These are phyloP conservation scores for Camelina neglecta DNA, from an alignment of 345 rosid species.

Conservation along the genomic window DNA sequence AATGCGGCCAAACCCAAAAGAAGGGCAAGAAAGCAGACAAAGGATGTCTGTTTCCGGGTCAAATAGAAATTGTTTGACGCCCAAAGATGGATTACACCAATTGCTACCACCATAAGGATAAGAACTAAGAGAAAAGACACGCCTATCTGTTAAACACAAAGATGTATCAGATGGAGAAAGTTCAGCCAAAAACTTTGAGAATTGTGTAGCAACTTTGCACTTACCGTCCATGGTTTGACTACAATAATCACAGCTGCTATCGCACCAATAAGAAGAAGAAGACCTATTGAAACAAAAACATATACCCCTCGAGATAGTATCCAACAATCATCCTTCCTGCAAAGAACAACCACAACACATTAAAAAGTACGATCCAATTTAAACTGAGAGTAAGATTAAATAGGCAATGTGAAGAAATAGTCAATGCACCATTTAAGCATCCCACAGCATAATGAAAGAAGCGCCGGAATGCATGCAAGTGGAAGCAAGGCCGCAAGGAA, in stretches of 20 bases:
- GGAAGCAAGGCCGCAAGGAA: constrained; percentile 99
- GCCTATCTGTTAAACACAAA: constrained; percentile 73
- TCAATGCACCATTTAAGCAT: constrained; percentile 86
- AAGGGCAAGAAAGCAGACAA: constrained; percentile 91
- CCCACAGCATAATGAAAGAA: constrained; percentile 87
- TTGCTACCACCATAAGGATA: constrained; percentile 86
- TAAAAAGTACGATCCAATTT: constrained; percentile 24
- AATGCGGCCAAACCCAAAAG: constrained; percentile 99
- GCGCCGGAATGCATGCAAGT: constrained; percentile 90
- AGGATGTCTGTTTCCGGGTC: constrained; percentile 84
- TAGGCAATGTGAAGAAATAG: constrained; percentile 32
- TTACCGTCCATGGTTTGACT: constrained; percentile 88
- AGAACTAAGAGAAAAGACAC: constrained; percentile 89
- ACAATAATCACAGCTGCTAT: constrained; percentile 84
- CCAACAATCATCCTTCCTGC: constrained; percentile 99
- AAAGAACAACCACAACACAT: constrained; percentile 41
- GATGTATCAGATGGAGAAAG: constrained; percentile 41
- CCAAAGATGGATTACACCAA: constrained; percentile 96
- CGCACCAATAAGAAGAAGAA: constrained; percentile 93
- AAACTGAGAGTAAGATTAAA: constrained; percentile 16
- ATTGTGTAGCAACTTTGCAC: constrained; percentile 45
- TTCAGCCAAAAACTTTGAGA: constrained; percentile 23
- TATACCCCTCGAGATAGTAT: constrained; percentile 89
- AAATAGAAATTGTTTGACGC: constrained; percentile 98
- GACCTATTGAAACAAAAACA: constrained; percentile 82